Evolutionary conservation across 768 basidiomycete species (phyloP).

Genomic region (Rhodosporidiobolus sp.): DNA sequence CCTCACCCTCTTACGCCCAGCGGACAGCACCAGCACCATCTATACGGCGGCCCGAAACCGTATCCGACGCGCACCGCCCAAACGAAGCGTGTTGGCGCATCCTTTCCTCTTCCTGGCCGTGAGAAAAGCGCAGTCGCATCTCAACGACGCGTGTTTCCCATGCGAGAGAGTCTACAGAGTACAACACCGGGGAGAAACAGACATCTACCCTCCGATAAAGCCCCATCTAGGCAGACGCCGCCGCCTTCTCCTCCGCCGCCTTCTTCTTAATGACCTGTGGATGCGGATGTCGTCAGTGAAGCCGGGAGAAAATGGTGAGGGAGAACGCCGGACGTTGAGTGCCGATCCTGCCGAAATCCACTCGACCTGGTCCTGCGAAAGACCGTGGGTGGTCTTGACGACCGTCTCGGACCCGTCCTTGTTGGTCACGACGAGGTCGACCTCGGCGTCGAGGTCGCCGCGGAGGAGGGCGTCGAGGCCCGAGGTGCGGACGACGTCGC

Average conservation of each 20-base stretch:
- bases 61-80: too few species aligned
- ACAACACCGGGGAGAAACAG: slow-evolving; percentile 15
- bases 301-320: too few species aligned
- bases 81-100: too few species aligned
- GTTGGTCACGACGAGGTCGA: slow-evolving; percentile 60
- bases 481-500: slow-evolving; percentile 75
- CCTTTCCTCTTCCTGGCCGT: too few species aligned
- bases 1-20: too few species aligned
- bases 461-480: slow-evolving; percentile 68
- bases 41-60: too few species aligned
- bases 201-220: not conserved
- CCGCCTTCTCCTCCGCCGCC: slow-evolving; percentile 22
- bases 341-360: slow-evolving; percentile 89
- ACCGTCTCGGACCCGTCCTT: slow-evolving; percentile 11
- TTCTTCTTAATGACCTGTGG: slow-evolving; percentile 59
- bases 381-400: slow-evolving; percentile 69
- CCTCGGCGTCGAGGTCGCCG: slow-evolving; percentile 41
- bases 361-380: slow-evolving; percentile 82
- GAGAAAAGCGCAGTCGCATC: not conserved
- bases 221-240: not conserved
- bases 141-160: not conserved
- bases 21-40: too few species aligned
- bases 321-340: too few species aligned
- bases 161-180: not conserved
- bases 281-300: too few species aligned